phyloP scores from a whole-genome alignment of 2,329 filamentous ascomycete species.

The Raffaelea ambrosiae region DNA sequence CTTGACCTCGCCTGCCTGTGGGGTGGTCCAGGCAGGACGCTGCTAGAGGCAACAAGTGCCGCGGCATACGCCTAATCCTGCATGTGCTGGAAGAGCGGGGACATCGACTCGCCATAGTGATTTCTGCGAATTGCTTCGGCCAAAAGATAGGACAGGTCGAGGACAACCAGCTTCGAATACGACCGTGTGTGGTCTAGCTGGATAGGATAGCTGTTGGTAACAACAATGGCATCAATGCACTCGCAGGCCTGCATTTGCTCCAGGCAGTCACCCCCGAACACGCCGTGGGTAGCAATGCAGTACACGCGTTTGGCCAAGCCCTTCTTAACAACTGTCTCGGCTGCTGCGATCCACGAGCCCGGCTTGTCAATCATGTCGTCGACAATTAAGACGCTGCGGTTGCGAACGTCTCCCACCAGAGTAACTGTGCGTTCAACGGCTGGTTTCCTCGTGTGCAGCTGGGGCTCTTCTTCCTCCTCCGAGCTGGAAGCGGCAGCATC shows the following conservation, averaged over 20 bases:
- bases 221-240: conserved; percentile 87
- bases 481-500: conserved; percentile 79
- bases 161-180: conserved; percentile 75
- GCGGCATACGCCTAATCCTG: conserved; percentile 39
- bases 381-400: conserved; percentile 84
- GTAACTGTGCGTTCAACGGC: conserved; percentile 92
- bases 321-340: conserved; percentile 90
- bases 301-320: conserved; percentile 90
- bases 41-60: no score
- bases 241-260: conserved; percentile 86
- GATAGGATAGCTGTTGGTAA: conserved; percentile 97
- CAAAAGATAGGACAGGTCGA: conserved; percentile 81
- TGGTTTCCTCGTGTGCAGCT: conserved; percentile 25
- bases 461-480: conserved; percentile 83
- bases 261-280: conserved; percentile 85
- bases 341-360: conserved; percentile 92
- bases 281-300: conserved; percentile 92
- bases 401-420: conserved; percentile 87
- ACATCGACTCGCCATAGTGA: conserved; percentile 86
- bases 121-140: conserved; percentile 92
- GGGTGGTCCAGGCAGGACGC: no score
- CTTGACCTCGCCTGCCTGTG: no score
- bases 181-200: conserved; percentile 60
- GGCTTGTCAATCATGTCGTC: conserved; percentile 99
- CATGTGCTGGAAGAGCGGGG: conserved; percentile 59